phyloP scores from a whole-genome alignment of 2,329 filamentous ascomycete species.

The Penicillium psychrosexuale region DNA sequence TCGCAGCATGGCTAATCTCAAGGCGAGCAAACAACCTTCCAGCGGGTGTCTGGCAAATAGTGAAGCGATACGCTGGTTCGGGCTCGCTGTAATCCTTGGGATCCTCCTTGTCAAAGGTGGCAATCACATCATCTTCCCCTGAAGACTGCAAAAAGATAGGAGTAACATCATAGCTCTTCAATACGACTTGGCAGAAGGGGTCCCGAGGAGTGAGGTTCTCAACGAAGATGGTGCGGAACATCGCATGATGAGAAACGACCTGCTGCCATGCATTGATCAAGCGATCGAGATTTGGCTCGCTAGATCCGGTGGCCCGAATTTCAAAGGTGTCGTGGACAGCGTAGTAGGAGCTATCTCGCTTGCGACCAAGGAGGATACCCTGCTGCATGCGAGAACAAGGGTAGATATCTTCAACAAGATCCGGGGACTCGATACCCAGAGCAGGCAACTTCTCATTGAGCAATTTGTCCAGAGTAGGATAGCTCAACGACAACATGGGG shows the following conservation, averaged over 20 bases:
- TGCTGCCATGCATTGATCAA: slow-evolving; percentile 32
- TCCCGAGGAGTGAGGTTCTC: slow-evolving; percentile 32
- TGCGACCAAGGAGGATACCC: slow-evolving; percentile 35
- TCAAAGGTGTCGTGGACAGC: slow-evolving; percentile 41
- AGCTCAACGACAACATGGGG: slow-evolving; percentile 45
- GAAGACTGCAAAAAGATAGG: slow-evolving; percentile 32
- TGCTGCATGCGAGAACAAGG: slow-evolving; percentile 41
- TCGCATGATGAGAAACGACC: slow-evolving; percentile 33
- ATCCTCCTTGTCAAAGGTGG: slow-evolving; percentile 29
- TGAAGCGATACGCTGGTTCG: slow-evolving; percentile 47
- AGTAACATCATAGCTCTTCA: slow-evolving; percentile 29
- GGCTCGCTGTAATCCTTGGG: slow-evolving; percentile 26
- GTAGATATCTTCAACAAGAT: slow-evolving; percentile 44
- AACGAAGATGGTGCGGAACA: slow-evolving; percentile 39
- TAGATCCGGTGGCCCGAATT: slow-evolving; percentile 19
- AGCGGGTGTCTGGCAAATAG: slow-evolving; percentile 42
- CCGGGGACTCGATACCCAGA: slow-evolving; percentile 33
- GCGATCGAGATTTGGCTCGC: slow-evolving; percentile 26
- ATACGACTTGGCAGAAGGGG: slow-evolving; percentile 36
- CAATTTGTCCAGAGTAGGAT: slow-evolving; percentile 41
- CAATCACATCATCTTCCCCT: slow-evolving; percentile 29
- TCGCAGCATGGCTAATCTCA: slow-evolving; percentile 52
- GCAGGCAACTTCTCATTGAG: slow-evolving; percentile 36
- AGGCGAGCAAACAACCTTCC: slow-evolving; percentile 45
- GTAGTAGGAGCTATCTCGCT: slow-evolving; percentile 35